Conservation (phyloP, 2,329 filamentous ascomycete species). For the Penicillium sp. region DNA sequence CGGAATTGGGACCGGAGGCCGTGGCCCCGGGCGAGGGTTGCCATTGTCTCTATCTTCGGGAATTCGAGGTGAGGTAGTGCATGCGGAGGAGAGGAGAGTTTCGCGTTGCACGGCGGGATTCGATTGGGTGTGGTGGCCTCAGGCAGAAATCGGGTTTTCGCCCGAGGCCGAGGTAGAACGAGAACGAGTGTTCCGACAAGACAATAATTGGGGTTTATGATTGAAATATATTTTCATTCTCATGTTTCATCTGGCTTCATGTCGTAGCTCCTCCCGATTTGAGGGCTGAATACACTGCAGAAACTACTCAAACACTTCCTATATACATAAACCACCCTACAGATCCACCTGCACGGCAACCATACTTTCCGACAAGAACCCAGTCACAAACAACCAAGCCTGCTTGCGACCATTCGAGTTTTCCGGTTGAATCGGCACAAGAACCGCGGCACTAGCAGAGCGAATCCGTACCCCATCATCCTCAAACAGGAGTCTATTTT, state of each 20-base stretch:
- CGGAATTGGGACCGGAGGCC: slow-evolving; percentile 10
- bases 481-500: slow-evolving; percentile 58
- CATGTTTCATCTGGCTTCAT: no score
- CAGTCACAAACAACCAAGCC: slow-evolving; percentile 64
- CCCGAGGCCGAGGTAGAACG: no score
- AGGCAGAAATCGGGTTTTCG: not conserved
- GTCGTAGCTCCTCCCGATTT: no score
- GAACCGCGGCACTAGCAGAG: slow-evolving; percentile 55
- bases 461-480: slow-evolving; percentile 60
- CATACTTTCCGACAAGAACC: slow-evolving; percentile 55
- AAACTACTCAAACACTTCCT: no score
- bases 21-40: slow-evolving; percentile 10
- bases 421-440: slow-evolving; percentile 59
- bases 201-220: no score
- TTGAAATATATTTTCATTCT: no score
- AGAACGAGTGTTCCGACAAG: no score
- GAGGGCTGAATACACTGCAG: no score
- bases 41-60: slow-evolving; percentile 11
- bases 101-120: not conserved
- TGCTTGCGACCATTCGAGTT: slow-evolving; percentile 50
- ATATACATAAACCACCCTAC: no score
- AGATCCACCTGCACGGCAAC: slow-evolving; percentile 60
- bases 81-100: not conserved
- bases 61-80: not conserved
- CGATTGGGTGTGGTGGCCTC: not conserved